These are phyloP conservation scores for Mucor piriformis DNA, from an alignment of 371 early-diverging fungal genomes.

Conservation along the genomic window DNA sequence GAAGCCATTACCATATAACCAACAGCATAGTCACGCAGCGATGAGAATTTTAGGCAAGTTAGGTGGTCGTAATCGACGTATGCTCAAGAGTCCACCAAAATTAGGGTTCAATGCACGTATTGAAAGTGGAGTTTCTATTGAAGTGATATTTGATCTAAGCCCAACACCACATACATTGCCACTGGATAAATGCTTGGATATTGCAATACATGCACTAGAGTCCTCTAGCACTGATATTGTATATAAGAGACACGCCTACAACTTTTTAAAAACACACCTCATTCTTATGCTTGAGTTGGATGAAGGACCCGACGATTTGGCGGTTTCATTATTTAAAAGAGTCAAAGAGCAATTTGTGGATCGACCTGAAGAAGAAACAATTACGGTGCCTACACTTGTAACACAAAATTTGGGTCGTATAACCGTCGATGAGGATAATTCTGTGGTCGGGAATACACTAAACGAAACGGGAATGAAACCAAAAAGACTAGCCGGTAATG, in stretches of 20 bases:
- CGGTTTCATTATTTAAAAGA: conserved; percentile 46
- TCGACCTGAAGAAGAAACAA: neutral
- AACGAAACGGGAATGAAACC: conserved; percentile 44
- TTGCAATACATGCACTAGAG: conserved; percentile 62
- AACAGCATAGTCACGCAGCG: conserved; percentile 82
- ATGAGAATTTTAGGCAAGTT: conserved; percentile 96
- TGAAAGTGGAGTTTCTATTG: conserved; percentile 68
- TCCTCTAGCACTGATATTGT: conserved; percentile 53
- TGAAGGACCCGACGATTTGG: conserved; percentile 56
- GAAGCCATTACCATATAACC: conserved; percentile 83
- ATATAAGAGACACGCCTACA: conserved; percentile 70
- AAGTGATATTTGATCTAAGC: conserved; percentile 64
- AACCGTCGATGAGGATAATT: conserved; percentile 33
- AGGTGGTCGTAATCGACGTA: conserved; percentile 87
- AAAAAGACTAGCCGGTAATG: conserved; percentile 42
- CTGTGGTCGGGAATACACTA: conserved; percentile 39
- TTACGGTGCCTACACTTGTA: neutral
- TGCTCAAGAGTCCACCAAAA: conserved; percentile 72
- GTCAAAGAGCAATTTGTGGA: conserved; percentile 35
- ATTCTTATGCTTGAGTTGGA: conserved; percentile 76
- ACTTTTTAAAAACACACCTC: conserved; percentile 71
- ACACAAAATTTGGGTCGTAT: conserved; percentile 15
- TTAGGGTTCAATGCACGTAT: conserved; percentile 53
- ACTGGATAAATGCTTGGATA: conserved; percentile 55
- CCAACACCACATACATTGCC: conserved; percentile 55